These are phyloP conservation scores for Pseudohalonectria lignicola DNA, from an alignment of 2,329 filamentous ascomycete genomes.

Conservation along the genomic window DNA sequence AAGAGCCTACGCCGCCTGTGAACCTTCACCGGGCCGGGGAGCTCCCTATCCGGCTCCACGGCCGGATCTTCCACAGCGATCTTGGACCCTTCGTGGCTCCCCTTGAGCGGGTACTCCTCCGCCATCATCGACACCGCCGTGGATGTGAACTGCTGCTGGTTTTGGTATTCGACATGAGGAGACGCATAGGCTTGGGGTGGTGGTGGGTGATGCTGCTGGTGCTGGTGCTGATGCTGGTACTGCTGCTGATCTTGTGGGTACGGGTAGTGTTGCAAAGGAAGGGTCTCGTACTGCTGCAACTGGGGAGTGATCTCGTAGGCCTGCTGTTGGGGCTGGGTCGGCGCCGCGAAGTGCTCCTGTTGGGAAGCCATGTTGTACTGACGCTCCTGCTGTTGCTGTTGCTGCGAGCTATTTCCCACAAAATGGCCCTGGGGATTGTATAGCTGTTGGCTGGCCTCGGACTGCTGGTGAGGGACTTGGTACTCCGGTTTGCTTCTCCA, in stretches of 20 bases:
- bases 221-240: background rate
- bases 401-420: background rate
- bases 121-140: background rate
- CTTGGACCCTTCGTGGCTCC: background rate
- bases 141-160: slow-evolving; percentile 1
- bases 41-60: background rate
- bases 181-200: background rate
- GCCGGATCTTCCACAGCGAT: background rate
- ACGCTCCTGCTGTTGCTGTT: background rate
- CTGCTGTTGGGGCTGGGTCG: background rate
- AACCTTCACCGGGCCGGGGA: background rate
- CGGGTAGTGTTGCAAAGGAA: background rate
- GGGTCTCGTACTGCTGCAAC: background rate
- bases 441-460: background rate
- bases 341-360: no score
- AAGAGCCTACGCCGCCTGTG: slow-evolving; percentile 1
- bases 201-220: background rate
- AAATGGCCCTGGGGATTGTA: background rate
- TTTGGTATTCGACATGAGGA: background rate
- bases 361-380: background rate
- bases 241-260: background rate
- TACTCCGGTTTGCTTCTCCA: background rate
- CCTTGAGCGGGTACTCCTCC: background rate
- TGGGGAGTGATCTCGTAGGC: background rate
- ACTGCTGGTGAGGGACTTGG: background rate